Evolutionary conservation across 208 protist species (phyloP).

Genomic region (Trichomonas tenax): DNA sequence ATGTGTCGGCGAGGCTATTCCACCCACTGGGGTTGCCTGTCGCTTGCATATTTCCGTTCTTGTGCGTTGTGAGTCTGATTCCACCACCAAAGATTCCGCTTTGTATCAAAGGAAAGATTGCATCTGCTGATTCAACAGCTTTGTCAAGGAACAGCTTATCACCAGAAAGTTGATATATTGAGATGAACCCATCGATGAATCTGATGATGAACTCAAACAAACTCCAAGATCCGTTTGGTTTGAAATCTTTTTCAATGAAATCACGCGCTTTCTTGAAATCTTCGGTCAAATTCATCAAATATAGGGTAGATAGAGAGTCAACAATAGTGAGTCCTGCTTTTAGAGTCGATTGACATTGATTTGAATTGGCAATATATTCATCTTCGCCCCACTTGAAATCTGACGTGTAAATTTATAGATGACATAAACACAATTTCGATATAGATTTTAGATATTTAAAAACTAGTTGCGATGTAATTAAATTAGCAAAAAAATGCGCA

Average conservation of each 20-base stretch:
- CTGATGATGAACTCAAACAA: slow-evolving; percentile 62
- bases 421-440: too few species aligned
- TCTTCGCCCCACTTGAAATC: slow-evolving; percentile 63
- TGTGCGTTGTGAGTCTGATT: not conserved
- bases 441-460: too few species aligned
- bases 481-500: too few species aligned
- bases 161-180: slow-evolving; percentile 49
- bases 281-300: slow-evolving; percentile 37
- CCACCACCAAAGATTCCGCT: not conserved
- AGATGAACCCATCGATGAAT: slow-evolving; percentile 52
- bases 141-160: slow-evolving; percentile 39
- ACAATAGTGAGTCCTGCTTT: slow-evolving; percentile 53
- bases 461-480: too few species aligned
- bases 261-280: not conserved
- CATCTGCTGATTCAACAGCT: not conserved
- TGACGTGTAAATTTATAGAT: too few species aligned
- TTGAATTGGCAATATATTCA: slow-evolving; percentile 49
- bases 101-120: not conserved
- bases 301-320: slow-evolving; percentile 59
- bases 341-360: slow-evolving; percentile 21
- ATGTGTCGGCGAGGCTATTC: not conserved
- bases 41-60: not conserved
- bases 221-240: not conserved
- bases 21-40: not conserved
- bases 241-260: not conserved